Evolutionary conservation across 2,329 filamentous ascomycete species (phyloP).

Genomic region (Alternaria sp.): DNA sequence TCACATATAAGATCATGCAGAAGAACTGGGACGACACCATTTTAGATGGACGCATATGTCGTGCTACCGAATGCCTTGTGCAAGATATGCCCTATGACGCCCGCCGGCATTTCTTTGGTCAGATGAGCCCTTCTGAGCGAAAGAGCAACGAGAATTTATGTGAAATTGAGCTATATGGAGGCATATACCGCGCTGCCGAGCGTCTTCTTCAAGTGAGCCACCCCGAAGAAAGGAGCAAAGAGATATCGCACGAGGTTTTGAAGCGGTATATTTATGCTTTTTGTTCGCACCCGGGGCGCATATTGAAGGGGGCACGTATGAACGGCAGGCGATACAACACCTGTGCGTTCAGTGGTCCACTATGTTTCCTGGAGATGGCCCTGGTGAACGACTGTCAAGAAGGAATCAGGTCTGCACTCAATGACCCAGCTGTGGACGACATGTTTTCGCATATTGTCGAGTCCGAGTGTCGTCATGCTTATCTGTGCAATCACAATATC

Average conservation of each 20-base stretch:
- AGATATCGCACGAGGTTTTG: not conserved
- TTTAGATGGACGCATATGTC: not conserved
- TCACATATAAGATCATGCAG: slow-evolving; percentile 7
- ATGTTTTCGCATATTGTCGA: not conserved
- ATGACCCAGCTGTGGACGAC: not conserved
- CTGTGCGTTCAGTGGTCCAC: not conserved
- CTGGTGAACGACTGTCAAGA: not conserved
- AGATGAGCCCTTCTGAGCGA: not conserved
- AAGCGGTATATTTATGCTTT: not conserved
- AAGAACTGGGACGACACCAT: not conserved
- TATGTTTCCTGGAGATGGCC: slow-evolving; percentile 1
- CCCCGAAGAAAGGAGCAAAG: not conserved
- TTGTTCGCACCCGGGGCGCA: not conserved
- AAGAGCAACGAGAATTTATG: not conserved
- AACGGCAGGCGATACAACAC: not conserved
- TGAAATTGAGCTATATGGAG: not conserved
- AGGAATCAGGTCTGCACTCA: not conserved
- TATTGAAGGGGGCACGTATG: not conserved
- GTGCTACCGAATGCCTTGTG: not conserved
- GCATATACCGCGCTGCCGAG: not conserved
- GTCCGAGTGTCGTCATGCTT: not conserved
- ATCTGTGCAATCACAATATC: not conserved
- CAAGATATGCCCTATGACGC: not conserved
- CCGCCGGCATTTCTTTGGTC: not conserved
- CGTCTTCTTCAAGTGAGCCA: not conserved